These are phyloP conservation scores for Fusarium sp. DNA, from an alignment of 2,329 filamentous ascomycete species.

Conservation along the genomic window DNA sequence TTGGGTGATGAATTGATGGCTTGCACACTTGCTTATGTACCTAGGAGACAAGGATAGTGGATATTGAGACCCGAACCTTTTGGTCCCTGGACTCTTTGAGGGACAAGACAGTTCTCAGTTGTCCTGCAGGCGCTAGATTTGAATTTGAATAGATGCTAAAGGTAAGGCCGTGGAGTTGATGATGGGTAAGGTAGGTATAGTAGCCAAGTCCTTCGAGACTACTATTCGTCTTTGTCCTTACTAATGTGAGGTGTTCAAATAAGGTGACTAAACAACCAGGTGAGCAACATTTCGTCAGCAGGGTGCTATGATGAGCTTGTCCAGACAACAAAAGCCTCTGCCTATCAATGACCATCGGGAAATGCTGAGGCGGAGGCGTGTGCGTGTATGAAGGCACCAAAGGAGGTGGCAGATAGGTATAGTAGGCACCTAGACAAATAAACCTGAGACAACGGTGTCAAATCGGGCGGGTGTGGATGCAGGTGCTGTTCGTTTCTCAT, in stretches of 20 bases:
- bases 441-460: background rate
- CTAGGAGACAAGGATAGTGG: background rate
- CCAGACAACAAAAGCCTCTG: background rate
- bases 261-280: background rate
- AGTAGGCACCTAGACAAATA: background rate
- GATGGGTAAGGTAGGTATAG: background rate
- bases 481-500: background rate
- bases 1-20: conserved; percentile 3
- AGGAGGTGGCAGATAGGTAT: background rate
- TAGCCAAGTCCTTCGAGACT: background rate
- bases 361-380: background rate
- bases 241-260: background rate
- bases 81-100: background rate
- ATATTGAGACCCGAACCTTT: background rate
- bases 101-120: background rate
- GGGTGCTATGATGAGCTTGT: background rate
- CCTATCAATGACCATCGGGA: background rate
- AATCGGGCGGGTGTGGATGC: background rate
- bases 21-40: background rate
- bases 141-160: background rate
- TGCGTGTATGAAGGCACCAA: background rate
- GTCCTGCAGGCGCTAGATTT: background rate
- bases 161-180: background rate
- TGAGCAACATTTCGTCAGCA: conserved; percentile 13
- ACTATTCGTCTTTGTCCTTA: background rate